Evolutionary conservation across 2,329 filamentous ascomycete species (phyloP), one percentile per base, ranked within the genome.

Genomic region (Rutstroemia sp.): DNA sequence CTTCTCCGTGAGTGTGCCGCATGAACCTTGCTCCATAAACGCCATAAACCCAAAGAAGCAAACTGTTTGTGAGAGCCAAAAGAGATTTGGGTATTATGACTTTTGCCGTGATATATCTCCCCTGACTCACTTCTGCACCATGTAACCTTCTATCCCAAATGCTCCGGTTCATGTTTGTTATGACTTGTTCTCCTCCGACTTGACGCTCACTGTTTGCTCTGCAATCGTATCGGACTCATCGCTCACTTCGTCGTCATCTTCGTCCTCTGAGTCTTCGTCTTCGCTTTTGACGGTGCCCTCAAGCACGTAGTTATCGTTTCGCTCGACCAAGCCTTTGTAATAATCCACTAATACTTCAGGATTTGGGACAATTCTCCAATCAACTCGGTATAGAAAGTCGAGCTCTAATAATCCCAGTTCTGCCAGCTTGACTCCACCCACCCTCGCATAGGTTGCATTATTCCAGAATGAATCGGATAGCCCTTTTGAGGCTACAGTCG

Each of bases 391-490:
- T 34, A 99, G 75, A 63, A 99, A 96, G 67, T 99, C 94, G 30
- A 99, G 79, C 71, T 99, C 94, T 9, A 99, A 76, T 56, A 96
- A 77, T 58, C 94, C 95, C 61, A 99, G 75, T 72, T 99, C 94
- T 49, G 87, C 85, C 39, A 96, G 79, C 63, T 90, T 91, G 50
- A 99, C 91, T 61, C 94, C 94, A 5, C 94, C 94, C 0, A 99
- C 92, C 55, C 90, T 81, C 39, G 94, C 92, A 70, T 99, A 99
- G 0, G 92, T 95, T 27, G 90, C 90, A 72, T 99, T 99, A 61
- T 95, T 97, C 91, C 94, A 96, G 71, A 99, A 99, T 30, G 88
- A 91, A 71, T 99, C 94, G 34, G 91, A 96, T 12, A 99, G 79
- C 0, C 94, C 94, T 72, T 99, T 99, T 56, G 92, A 90, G 6